These are phyloP conservation scores for Protomyces gravidus DNA, from an alignment of 1,139 yeast genomes.

Conservation along the genomic window DNA sequence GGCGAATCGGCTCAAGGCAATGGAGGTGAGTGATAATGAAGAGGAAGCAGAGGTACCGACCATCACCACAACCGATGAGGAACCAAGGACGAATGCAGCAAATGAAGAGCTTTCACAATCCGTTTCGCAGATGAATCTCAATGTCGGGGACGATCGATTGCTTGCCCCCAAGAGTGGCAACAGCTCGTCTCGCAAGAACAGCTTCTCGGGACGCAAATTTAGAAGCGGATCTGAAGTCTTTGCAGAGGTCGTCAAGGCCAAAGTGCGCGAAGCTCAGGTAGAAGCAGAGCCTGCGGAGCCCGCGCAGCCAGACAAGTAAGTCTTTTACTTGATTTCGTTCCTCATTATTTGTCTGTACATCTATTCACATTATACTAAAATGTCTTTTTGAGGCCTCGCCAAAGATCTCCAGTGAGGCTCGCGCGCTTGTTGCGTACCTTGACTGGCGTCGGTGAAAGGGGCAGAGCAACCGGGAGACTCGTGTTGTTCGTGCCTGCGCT, in stretches of 20 bases:
- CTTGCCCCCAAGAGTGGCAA: slow-evolving; percentile 7
- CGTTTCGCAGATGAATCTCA: slow-evolving; percentile 31
- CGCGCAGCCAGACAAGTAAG: background rate
- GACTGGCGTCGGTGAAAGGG: background rate
- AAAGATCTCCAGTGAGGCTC: background rate
- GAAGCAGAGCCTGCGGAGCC: slow-evolving; percentile 6
- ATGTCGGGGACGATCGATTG: slow-evolving; percentile 5
- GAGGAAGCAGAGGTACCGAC: slow-evolving; percentile 46
- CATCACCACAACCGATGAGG: slow-evolving; percentile 30
- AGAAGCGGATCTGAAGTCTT: slow-evolving; percentile 35
- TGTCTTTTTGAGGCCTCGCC: background rate
- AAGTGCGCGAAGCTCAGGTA: slow-evolving; percentile 28
- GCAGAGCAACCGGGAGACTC: no score
- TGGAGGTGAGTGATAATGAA: slow-evolving; percentile 52
- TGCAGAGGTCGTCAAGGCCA: slow-evolving; percentile 33
- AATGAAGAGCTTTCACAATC: slow-evolving; percentile 36
- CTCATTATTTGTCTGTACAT: background rate
- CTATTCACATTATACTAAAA: background rate
- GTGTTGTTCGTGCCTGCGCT: background rate
- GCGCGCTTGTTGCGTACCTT: background rate
- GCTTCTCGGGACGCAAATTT: slow-evolving; percentile 14
- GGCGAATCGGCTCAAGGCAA: slow-evolving; percentile 64
- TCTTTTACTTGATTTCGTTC: no score
- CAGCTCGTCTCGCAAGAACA: slow-evolving; percentile 4
- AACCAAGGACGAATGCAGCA: background rate